Evolutionary conservation across 768 basidiomycete species (phyloP).

Genomic region (Neoboletus brunneissimus): DNA sequence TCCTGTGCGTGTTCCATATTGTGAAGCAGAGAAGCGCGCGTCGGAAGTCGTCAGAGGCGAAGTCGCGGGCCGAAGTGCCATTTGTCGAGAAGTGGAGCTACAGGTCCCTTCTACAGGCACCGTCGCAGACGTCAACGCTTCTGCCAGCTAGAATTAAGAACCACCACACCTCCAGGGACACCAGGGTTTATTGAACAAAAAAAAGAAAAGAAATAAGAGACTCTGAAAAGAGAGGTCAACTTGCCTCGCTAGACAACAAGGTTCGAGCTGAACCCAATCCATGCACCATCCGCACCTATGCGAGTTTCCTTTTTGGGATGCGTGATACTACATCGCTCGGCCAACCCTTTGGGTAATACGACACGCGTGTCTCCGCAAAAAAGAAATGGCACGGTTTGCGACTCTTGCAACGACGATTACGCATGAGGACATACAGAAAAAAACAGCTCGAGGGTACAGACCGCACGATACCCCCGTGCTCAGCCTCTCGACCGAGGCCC

Average conservation of each 20-base stretch:
- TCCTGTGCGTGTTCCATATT: constrained; percentile 31
- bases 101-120: constrained; percentile 2
- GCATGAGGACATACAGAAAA: constrained; percentile 40
- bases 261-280: constrained; percentile 1
- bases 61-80: constrained; percentile 9
- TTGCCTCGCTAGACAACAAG: background rate
- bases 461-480: constrained; percentile 49
- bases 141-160: constrained; percentile 4
- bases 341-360: constrained; percentile 1
- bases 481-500: constrained; percentile 49
- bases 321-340: background rate
- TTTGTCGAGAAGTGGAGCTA: constrained; percentile 22
- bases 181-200: background rate
- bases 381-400: constrained; percentile 28
- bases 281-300: constrained; percentile 18
- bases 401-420: constrained; percentile 29
- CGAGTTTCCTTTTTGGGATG: constrained; percentile 22
- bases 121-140: constrained; percentile 1
- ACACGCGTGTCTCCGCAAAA: constrained; percentile 13
- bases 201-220: background rate
- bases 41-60: constrained; percentile 13
- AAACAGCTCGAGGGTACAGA: constrained; percentile 9
- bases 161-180: background rate
- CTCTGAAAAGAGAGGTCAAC: background rate
- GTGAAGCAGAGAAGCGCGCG: constrained; percentile 21